Base-by-base conservation (phyloP, 768 basidiomycete genomes). In the Phanerochaete carnosa region DNA sequence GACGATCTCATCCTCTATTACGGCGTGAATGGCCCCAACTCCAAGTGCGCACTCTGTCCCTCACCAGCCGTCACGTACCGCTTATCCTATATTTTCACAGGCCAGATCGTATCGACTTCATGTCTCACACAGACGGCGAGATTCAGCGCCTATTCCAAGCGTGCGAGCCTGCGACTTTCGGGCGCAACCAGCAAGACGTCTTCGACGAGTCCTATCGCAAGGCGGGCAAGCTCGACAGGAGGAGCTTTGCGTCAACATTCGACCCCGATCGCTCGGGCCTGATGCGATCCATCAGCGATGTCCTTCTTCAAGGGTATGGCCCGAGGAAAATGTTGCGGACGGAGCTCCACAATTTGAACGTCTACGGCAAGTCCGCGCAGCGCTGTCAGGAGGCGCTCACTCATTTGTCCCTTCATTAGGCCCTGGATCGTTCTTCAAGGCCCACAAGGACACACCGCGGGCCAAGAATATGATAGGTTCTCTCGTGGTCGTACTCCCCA, bases 401-500 rank as follows among this genome's bases (percentile, higher is more conserved):
- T 55, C 8, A 37, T 35, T 32, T 54, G 45, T 19, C 25, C 2
- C 30, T n/a, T 26, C 22, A 2, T 33, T 53, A 80, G 79, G 73
- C 1, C 65, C 74, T 49, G 81, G 72, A 11, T 75, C 75, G 0
- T 83, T 80, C 65, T 84, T 83, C 74, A 81, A 81, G 63, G 43
- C 77, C 0, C 83, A 83, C 62, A 73, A 77, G 45, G 83, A 83
- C 59, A 82, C 82, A 0, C 80, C 79, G 5, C 76, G 77, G 8
- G 65, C 70, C 8, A 70, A 72, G 8, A 64, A 65, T 28, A 83
- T 83, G 77, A 78, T 85, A 37, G 83, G 79, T 1, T 83, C 83
- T 1, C 74, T 86, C 9, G 77, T 84, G 1, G 63, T 84, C 33
- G 74, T 80, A n/a, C 75, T 82, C 53, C 83, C 83, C 16, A 78